Conservation (phyloP, 2,329 filamentous ascomycete species). For the Corinectria fuckeliana region DNA sequence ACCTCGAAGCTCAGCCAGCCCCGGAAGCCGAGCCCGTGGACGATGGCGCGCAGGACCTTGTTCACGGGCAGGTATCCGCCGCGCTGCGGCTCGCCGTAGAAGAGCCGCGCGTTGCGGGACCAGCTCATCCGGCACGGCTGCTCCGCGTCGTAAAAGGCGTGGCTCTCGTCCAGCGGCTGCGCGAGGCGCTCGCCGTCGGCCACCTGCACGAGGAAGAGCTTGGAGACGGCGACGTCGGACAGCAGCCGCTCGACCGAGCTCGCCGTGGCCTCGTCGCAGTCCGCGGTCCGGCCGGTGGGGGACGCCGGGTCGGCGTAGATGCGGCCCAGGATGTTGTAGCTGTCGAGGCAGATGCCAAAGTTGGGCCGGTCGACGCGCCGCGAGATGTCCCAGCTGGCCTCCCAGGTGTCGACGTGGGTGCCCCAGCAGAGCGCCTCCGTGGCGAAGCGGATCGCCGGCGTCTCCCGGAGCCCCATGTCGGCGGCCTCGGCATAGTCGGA, state of each 20-base stretch:
- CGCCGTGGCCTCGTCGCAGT: conserved; percentile 62
- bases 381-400: conserved; percentile 73
- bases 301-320: conserved; percentile 73
- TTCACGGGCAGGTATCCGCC: conserved; percentile 73
- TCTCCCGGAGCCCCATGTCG: conserved; percentile 66
- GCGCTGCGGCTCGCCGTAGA: conserved; percentile 59
- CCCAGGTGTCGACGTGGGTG: conserved; percentile 74
- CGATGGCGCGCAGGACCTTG: conserved; percentile 65
- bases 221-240: conserved; percentile 62
- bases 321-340: conserved; percentile 76
- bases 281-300: conserved; percentile 54
- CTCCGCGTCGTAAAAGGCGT: conserved; percentile 43
- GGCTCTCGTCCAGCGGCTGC: conserved; percentile 61
- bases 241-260: conserved; percentile 63
- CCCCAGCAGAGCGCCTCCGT: conserved; percentile 80
- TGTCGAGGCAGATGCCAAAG: conserved; percentile 79
- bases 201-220: conserved; percentile 79
- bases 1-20: conserved; percentile 77
- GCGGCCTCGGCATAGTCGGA: conserved; percentile 69
- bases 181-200: conserved; percentile 73
- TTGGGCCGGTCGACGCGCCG: conserved; percentile 69
- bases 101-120: conserved; percentile 73
- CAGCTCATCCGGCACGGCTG: conserved; percentile 71
- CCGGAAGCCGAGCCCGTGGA: conserved; percentile 68
- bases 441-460: conserved; percentile 68